Evolutionary conservation across 306 rosid genomes (phyloP), one percentile per base, ranked within the genome.

Genomic region (Lupinus albus): DNA sequence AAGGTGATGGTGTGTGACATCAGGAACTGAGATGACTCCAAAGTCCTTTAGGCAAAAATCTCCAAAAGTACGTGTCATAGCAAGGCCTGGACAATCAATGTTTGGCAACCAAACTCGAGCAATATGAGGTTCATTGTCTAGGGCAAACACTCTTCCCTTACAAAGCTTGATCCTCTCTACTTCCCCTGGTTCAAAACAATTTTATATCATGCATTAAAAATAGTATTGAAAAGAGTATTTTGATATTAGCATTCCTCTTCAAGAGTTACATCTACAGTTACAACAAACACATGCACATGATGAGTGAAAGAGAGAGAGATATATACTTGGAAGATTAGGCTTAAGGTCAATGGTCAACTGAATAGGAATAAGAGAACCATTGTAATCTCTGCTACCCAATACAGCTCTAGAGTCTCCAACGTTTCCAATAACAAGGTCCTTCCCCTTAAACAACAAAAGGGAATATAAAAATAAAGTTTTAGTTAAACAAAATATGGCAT

Each of bases 31-130:
- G 59, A 85, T 87, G 58, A 92, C 53, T 61, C 98, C 98, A 46
- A 68, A 92, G 70, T 85, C 88, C 74, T 92, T 89, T 0, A 92
- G 81, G 78, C 90, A 85, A 70, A 85, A 87, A 74, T 92, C 98
- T 57, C 98, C 98, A 65, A 92, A 89, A 49, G 95, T 91, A 3
- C 98, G 84, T 1, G 96, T 70, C 98, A 92, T 92, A 2, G 98
- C 96, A 38, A 92, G 96, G 11, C 98, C 98, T 3, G 96, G 98
- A n/a, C 88, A 79, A 42, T 89, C 60, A 35, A 57, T 32, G 41
- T 85, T 74, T 6, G 98, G 98, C 25, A 92, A 76, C 98, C 98
- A 92, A 61, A 92, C 89, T 70, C 98, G 81, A 59, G 72, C 21
- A 56, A 84, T 66, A 44, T 65, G 72, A 15, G 95, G 90, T 72